A percentile compares a stretch with the other conserved stretches of the same genome.
These are phyloP conservation scores for Zea luxurians DNA, from an alignment of 176 grass and related monocot genomes.

Conservation along the genomic window DNA sequence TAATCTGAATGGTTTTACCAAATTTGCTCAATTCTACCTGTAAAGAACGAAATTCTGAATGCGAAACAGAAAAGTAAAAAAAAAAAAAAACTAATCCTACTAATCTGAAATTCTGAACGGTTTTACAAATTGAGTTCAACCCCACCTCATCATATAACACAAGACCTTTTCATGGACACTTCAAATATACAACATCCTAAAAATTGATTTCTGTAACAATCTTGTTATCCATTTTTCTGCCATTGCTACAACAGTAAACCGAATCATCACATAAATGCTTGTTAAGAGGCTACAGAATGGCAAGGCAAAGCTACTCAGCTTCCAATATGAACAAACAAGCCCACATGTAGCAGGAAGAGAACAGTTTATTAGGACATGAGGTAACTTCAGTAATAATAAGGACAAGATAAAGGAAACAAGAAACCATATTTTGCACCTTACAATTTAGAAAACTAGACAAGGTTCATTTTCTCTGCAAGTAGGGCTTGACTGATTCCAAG, in stretches of 20 bases:
- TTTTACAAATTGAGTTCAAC: conserved; percentile 5
- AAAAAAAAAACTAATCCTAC: not conserved
- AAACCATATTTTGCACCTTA: conserved; percentile 2
- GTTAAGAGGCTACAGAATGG: conserved; percentile 8
- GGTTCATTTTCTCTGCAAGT: conserved; percentile 80
- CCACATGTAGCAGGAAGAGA: not conserved
- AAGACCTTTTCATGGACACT: not conserved
- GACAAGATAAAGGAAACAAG: not conserved
- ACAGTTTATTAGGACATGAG: conserved; percentile 24
- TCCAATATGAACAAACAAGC: conserved; percentile 41
- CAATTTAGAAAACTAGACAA: conserved; percentile 28
- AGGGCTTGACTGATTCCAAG: conserved; percentile 85
- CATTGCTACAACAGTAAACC: not conserved
- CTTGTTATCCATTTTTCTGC: not conserved
- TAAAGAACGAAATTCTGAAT: not conserved
- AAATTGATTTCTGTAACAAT: conserved; percentile 23
- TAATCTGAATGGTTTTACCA: not conserved
- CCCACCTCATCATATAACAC: not conserved
- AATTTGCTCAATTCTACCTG: not conserved
- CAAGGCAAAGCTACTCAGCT: conserved; percentile 12
- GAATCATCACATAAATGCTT: conserved; percentile 24
- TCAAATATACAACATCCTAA: not conserved
- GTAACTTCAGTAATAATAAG: conserved; percentile 6
- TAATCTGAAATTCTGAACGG: not conserved
- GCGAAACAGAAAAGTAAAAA: not conserved